Evolutionary conservation across 352 stramenopile species (phyloP).

Genomic region (Phytophthora foliorum): DNA sequence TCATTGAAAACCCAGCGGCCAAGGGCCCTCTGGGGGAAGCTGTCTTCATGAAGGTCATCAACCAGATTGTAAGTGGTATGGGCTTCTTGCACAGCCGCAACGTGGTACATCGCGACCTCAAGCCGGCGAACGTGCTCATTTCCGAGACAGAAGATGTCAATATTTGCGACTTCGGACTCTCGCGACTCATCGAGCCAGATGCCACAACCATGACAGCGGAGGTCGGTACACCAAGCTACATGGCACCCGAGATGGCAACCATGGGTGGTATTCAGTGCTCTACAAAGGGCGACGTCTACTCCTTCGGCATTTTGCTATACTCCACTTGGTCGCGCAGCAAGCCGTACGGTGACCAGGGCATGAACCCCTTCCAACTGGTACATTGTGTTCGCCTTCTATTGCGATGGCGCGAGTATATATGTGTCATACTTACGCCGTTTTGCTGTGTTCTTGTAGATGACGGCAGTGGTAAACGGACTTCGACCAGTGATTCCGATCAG

Average conservation of each 20-base stretch:
- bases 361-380: slow-evolving; percentile 92
- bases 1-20: slow-evolving; percentile 82
- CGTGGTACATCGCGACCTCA: slow-evolving; percentile 91
- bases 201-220: slow-evolving; percentile 90
- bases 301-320: slow-evolving; percentile 88
- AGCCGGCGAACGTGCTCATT: slow-evolving; percentile 96
- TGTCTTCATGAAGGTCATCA: slow-evolving; percentile 90
- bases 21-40: slow-evolving; percentile 75
- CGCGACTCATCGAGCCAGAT: slow-evolving; percentile 84
- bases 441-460: slow-evolving; percentile 65
- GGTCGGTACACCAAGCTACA: slow-evolving; percentile 91
- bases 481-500: slow-evolving; percentile 87
- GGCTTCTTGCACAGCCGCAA: slow-evolving; percentile 91
- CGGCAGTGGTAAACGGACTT: slow-evolving; percentile 86
- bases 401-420: not conserved
- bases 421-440: slow-evolving; percentile 14
- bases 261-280: slow-evolving; percentile 91
- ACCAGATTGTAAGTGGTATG: slow-evolving; percentile 92
- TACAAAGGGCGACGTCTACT: slow-evolving; percentile 90
- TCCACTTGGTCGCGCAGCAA: slow-evolving; percentile 91
- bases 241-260: slow-evolving; percentile 92
- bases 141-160: slow-evolving; percentile 93
- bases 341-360: slow-evolving; percentile 90
- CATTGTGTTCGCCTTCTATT: slow-evolving; percentile 6
- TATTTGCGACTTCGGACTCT: slow-evolving; percentile 96